Conservation (phyloP, 495 filamentous ascomycete genomes). For the Hyphodiscus hymeniophilus region DNA sequence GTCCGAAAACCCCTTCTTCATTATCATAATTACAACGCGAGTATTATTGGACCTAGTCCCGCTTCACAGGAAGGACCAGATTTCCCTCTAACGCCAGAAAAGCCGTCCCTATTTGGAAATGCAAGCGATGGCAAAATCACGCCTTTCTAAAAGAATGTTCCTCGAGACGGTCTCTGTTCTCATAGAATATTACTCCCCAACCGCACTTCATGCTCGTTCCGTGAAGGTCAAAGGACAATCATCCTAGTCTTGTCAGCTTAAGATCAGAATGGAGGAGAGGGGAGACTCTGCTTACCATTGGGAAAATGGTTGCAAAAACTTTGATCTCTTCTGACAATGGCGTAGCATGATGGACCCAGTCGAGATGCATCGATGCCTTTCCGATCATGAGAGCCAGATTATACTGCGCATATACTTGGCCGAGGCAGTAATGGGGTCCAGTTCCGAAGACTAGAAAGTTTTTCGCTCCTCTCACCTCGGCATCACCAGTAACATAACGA, state of each 20-base stretch:
- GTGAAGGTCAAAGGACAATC: constrained; percentile 59
- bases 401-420: constrained; percentile 85
- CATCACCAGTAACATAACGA: constrained; percentile 83
- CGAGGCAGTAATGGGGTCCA: constrained; percentile 93
- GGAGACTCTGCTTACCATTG: constrained; percentile 57
- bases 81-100: neutral
- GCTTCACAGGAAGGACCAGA: neutral
- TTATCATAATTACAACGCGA: neutral
- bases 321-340: constrained; percentile 84
- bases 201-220: constrained; percentile 4
- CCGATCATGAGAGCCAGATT: constrained; percentile 89
- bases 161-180: neutral
- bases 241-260: constrained; percentile 32
- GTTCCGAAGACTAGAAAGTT: constrained; percentile 97
- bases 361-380: constrained; percentile 82
- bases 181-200: neutral
- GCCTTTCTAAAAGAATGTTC: neutral
- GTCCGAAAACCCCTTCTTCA: neutral
- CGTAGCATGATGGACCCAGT: constrained; percentile 87
- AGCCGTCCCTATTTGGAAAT: neutral
- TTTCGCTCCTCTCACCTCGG: constrained; percentile 80
- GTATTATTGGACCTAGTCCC: neutral
- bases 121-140: neutral
- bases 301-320: constrained; percentile 98
- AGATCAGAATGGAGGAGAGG: neutral